phyloP scores from a whole-genome alignment of 2,329 filamentous ascomycete genomes.

The Neurospora sp. region DNA sequence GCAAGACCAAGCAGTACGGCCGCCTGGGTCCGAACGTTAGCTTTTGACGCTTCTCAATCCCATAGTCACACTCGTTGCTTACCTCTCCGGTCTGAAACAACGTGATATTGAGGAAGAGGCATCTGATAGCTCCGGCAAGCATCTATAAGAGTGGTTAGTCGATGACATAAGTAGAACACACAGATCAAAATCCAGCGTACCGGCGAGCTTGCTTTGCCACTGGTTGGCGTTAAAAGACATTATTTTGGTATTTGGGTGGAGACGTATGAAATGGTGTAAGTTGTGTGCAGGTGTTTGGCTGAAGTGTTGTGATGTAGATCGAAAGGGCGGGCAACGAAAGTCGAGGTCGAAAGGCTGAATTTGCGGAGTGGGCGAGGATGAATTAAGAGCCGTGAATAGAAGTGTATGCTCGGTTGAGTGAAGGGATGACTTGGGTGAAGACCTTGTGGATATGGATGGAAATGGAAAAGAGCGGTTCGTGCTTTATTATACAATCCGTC shows the following conservation, averaged over 20 bases:
- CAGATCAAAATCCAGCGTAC: constrained; percentile 12
- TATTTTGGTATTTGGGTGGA: constrained; percentile 7
- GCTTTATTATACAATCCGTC: neutral
- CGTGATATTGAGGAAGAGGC: constrained; percentile 21
- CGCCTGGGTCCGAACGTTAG: constrained; percentile 41
- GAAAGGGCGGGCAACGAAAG: neutral
- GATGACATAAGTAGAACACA: neutral
- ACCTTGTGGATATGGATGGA: neutral
- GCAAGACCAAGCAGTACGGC: constrained; percentile 85
- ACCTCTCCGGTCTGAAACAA: constrained; percentile 27
- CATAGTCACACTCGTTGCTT: constrained; percentile 4
- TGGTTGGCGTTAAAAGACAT: constrained; percentile 12
- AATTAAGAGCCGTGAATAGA: neutral
- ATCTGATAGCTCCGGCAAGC: constrained; percentile 23
- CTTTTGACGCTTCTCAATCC: neutral
- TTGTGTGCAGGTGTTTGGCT: neutral
- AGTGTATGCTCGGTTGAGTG: neutral
- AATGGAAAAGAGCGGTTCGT: neutral
- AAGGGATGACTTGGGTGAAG: neutral
- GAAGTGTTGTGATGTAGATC: neutral
- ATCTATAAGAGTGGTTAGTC: constrained; percentile 15
- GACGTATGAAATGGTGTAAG: constrained; percentile 8
- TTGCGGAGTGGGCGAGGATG: neutral
- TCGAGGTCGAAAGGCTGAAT: neutral
- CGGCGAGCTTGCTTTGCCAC: constrained; percentile 25